Evolutionary conservation across 768 basidiomycete species (phyloP), one percentile per base, ranked within the genome.

Genomic region (Lactarius hatsudake): DNA sequence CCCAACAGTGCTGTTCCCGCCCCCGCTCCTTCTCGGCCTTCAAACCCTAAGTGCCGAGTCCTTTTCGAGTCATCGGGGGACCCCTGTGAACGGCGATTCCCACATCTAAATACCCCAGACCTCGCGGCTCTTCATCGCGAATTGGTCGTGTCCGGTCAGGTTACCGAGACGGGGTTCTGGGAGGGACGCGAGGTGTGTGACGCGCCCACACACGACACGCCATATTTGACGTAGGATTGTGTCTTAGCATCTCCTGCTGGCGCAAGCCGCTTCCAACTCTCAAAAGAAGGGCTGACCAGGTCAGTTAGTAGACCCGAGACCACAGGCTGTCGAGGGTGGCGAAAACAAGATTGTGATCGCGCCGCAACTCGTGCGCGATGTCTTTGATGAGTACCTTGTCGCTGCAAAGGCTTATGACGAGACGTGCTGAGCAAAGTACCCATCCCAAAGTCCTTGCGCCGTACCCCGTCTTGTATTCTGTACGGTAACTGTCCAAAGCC

Each of bases 311-410:
- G 94, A 95, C 72, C 93, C 93, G 6, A 88, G 92, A 53, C 92
- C 93, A 5, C 89, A 93, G 73, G 87, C 92, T 1, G 86, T 89
- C 20, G 90, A 92, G 68, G 85, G 86, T 28, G 93, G 92, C 20
- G 92, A 96, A 77, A 84, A 90, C 74, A 96, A 93, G 76, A 93
- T 95, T 69, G 86, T 89, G 69, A 89, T 96, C 57, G 96, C 94
- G 2, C 91, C 91, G 18, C 93, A 95, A 76, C 83, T 97, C 55
- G 91, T 96, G 38, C 88, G 92, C 72, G 96, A 98, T 73, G 94
- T 98, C 61, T 99, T 99, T 73, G 95, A 98, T 70, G 96, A 97
- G 79, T 98, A 95, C 75, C 96, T 96, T 2, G 90, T 97, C 38
- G 94, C 98, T 17, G 88, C 90, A 45, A 91, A 87, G 76, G 96